Base-by-base conservation (phyloP, 2,329 filamentous ascomycete species). In the Dactylonectria macrodidyma region DNA sequence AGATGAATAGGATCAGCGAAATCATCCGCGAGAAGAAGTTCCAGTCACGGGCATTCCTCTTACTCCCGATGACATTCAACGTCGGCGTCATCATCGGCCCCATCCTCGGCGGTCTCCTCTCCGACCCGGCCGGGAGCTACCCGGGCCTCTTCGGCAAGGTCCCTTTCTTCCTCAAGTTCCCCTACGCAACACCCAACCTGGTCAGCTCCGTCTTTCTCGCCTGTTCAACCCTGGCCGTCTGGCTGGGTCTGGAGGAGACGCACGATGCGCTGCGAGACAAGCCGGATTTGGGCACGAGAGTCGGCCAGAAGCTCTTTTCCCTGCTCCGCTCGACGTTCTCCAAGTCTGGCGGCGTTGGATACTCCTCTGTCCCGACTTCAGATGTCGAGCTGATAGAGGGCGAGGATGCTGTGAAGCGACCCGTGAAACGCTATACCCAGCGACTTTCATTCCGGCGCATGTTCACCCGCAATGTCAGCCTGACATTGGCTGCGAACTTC, bases 31-130 rank as follows among this genome's bases (percentile, higher is more conserved):
- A 88, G 44, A 87, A 88, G 69, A 77, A 73, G 19, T 95, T 89
- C 0, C 92, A 95, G 78, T 92, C 93, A 0, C 84, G 88, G 51
- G 90, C 91, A 0, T 95, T 95, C 75, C 90, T 91, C 73, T 90
- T 90, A 78, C 93, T 95, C 71, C 92, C 92, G 19, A 93, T 95
- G 78, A 85, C 88, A 0, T 90, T 90, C 16, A 95, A 95, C 72
- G 59, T 95, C 5, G 93, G 93, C 2, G 89, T 95, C 54, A 90
- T 94, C 67, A 60, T 94, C 2, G 93, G 93, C 0, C 92, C 93
- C 4, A 76, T 93, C 19, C 77, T 94, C 16, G 92, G 92, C 51
- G 93, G 93, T 60, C 83, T 85, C 1, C 85, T 95, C 2, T 90
- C 92, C 26, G 87, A 92, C 59, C 93, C 93, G 1, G 89, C 22